phyloP scores from a whole-genome alignment of 768 basidiomycete genomes.

The Boletus reticulatus region DNA sequence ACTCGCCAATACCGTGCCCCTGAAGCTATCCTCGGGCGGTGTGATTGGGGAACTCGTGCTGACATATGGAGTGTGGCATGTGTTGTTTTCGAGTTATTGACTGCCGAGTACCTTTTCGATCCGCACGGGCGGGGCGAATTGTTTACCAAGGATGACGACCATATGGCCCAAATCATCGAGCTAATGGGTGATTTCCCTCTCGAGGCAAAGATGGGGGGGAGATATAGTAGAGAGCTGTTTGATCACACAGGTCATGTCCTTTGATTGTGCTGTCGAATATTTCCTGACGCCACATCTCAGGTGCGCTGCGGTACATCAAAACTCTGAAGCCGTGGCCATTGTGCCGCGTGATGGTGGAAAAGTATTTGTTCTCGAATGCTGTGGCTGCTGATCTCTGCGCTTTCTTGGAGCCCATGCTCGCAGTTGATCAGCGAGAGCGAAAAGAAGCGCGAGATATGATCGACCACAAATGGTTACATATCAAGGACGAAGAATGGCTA shows the following conservation, averaged over 20 bases:
- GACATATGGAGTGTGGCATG: constrained; percentile 94
- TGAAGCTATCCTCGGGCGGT: constrained; percentile 88
- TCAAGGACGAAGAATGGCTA: constrained; percentile 32
- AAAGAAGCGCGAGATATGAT: constrained; percentile 71
- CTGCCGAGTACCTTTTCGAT: constrained; percentile 91
- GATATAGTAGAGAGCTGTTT: constrained; percentile 83
- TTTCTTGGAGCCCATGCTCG: constrained; percentile 77
- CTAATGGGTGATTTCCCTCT: constrained; percentile 76
- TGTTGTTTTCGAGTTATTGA: constrained; percentile 87
- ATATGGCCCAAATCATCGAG: constrained; percentile 94
- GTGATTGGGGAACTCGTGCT: constrained; percentile 81
- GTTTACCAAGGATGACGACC: constrained; percentile 93
- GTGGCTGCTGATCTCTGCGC: constrained; percentile 59
- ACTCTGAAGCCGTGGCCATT: constrained; percentile 81
- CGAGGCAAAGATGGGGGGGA: constrained; percentile 78
- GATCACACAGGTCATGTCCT: constrained; percentile 57
- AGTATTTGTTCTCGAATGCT: constrained; percentile 67
- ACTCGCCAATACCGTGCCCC: constrained; percentile 94
- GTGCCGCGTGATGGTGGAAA: constrained; percentile 82
- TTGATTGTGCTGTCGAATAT: neutral
- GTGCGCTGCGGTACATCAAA: constrained; percentile 68
- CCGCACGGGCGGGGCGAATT: constrained; percentile 78
- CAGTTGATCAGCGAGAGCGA: constrained; percentile 65
- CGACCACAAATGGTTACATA: constrained; percentile 69
- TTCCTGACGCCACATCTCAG: constrained; percentile 32